Base-by-base conservation (phyloP, 306 rosid genomes). In the Fagus crenata region DNA sequence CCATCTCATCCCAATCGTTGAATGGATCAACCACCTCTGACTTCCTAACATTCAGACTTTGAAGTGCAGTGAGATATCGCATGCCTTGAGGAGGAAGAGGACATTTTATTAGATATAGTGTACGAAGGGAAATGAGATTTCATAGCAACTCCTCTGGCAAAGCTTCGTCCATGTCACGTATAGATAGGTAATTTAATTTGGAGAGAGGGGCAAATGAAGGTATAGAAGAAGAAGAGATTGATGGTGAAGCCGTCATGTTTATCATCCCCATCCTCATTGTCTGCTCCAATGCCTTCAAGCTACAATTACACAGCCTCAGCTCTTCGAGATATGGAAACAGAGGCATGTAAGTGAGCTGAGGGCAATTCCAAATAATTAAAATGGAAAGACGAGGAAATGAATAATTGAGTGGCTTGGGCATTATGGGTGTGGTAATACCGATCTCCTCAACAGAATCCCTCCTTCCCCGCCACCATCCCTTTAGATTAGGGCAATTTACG, bases 401-500 rank as follows among this genome's bases (percentile, higher is more conserved):
- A n/a, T n/a, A n/a, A n/a, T n/a, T n/a, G n/a, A n/a, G n/a, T n/a
- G n/a, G n/a, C n/a, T n/a, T n/a, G n/a, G n/a, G 0, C 28, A 80
- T 75, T 7, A n/a, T 0, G 53, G 3, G 9, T 49, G 74, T 35
- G n/a, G 70, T 0, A 59, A 59, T 5, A 59, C 2, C 35, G 33
- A 13, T 0, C 14, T 68, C 33, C 31, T 1, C 51, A 3, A 5
- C 2, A 42, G 31, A 22, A 68, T 9, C 3, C 32, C 4, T 31
- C 63, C 2, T 28, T 39, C 77, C 32, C 41, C 73, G 40, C 73
- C 72, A 2, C 87, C 87, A 84, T 15, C 87, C 84, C 43, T 43
- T 76, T 0, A 84, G 75, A 33, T 33, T 51, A 1, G 13, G 15
- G 60, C 84, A 84, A 1, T 0, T 0, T 0, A 0, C 0, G 0